Base-by-base conservation (phyloP, 2,329 filamentous ascomycete species). In the Colletotrichum phormii region DNA sequence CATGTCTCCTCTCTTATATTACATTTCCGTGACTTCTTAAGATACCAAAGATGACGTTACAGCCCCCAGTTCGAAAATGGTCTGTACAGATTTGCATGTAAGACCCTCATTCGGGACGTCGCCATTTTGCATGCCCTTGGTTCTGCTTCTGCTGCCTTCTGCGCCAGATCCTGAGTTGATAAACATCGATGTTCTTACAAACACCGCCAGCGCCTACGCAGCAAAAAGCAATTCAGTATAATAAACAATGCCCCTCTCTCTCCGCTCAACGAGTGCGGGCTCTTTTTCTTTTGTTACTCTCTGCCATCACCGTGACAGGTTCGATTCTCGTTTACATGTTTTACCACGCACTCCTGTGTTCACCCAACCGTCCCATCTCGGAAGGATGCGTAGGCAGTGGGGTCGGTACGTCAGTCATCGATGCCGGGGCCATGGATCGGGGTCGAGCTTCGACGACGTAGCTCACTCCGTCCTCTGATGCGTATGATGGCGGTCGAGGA, bases 391-490 rank as follows among this genome's bases (percentile, higher is more conserved):
- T 79, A 24, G 84, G 84, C 29, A 87, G 78, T 49, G 84, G 82
- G 9, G 29, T 37, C 8, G 31, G 22, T 8, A n/a, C 46, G 13
- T 70, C 60, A 26, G 26, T 53, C 59, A 58, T 49, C 18, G 42
- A 18, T 24, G 29, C 49, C n/a, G 88, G 86, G 3, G 84, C 88
- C 18, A 87, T 87, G 8, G 89, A 91, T 69, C 90, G 83, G 55
- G 90, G 90, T 68, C 87, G 87, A 0, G 91, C 91, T 75, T 94
- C 90, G 5, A 94, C 86, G 15, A 94, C 89, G 78, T 95, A 95
- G 33, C 88, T 87, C 5, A 95, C 88, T 0, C 93, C 93, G 76
- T 95, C 92, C 11, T 96, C 93, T 0, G 92, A 94, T 4, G 88
- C 86, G 79, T 97, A 97, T 5, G 92, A 94, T 2, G 94, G 94